Base-by-base conservation (phyloP, 2,329 filamentous ascomycete species). In the Apiospora rasikravindrae region DNA sequence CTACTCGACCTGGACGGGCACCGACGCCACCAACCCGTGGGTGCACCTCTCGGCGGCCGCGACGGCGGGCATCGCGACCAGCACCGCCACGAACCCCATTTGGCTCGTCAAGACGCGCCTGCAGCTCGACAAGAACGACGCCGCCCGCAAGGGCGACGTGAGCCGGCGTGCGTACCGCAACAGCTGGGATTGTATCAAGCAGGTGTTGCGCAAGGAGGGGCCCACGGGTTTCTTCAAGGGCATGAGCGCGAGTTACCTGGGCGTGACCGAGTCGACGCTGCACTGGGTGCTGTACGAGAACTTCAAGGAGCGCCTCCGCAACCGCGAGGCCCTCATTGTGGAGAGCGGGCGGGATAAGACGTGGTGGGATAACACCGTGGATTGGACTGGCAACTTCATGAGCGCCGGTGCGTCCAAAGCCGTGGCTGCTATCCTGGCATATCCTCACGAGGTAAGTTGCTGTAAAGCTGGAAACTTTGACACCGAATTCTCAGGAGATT, bases 281-380 rank as follows among this genome's bases (percentile, higher is more conserved):
- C 95, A 98, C 81, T 98, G 95, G 95, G 92, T 97, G 78, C 84
- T 98, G 77, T 98, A 98, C 83, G 95, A 98, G 84, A 93, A 95
- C 82, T 91, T 97, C 87, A 98, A 98, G 87, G 86, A 89, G 33
- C 86, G 86, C n/a, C 84, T 98, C 45, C 89, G 88, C 66, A 83
- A 84, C 64, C 86, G 94, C 73, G 92, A 93, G 81, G 87, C 87
- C 77, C 84, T 83, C 69, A 87, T 89, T 68, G 86, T 80, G 74
- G 83, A 75, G 77, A 91, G 82, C 84, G 92, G 93, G 1, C 86
- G 91, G 64, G 84, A 88, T 49, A 91, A 89, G 81, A 93, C 85
- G 5, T 83, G 86, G 76, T 94, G 92, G 91, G 95, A 98, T 78
- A 86, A 89, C 73, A 90, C 90, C 0, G 88, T 97, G 47, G 88